Evolutionary conservation across 495 filamentous ascomycete species (phyloP).

Genomic region (Penicillium atrosanguineum): DNA sequence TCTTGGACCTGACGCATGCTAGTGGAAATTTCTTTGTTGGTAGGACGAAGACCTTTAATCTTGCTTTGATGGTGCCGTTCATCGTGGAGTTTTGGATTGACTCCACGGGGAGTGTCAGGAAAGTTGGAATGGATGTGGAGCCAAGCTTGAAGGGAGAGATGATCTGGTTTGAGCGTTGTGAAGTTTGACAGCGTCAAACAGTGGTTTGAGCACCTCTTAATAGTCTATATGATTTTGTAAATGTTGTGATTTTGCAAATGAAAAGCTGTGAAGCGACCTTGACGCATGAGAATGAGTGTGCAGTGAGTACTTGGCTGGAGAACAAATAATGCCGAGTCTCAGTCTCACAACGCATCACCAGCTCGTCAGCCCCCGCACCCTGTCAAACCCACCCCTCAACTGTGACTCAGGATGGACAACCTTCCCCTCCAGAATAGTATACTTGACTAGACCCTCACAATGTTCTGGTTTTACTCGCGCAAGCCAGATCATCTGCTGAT

Average conservation of each 20-base stretch:
- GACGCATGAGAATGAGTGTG: too few species aligned
- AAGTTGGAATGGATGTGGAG: conserved; percentile 30
- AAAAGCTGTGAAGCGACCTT: too few species aligned
- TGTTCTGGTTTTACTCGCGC: conserved; percentile 84
- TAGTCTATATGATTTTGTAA: neutral
- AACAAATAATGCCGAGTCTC: too few species aligned
- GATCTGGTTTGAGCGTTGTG: conserved; percentile 24
- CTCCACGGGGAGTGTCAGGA: conserved; percentile 27
- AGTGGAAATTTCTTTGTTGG: conserved; percentile 20
- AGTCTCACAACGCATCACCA: conserved; percentile 60
- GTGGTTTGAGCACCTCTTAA: neutral
- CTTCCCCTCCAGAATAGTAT: conserved; percentile 87
- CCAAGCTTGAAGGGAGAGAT: conserved; percentile 28
- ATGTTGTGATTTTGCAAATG: too few species aligned
- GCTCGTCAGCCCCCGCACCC: conserved; percentile 71
- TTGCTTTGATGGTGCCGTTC: neutral
- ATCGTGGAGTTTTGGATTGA: conserved; percentile 38
- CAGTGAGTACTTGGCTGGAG: too few species aligned
- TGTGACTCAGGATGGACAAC: conserved; percentile 84
- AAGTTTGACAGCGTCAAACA: neutral
- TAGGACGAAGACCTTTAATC: conserved; percentile 1
- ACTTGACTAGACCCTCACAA: conserved; percentile 88
- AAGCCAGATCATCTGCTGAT: conserved; percentile 88
- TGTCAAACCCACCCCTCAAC: conserved; percentile 87
- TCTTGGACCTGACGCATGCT: conserved; percentile 7